Conservation (phyloP, 352 stramenopile genomes). For the Elongisporangium prolatum region DNA sequence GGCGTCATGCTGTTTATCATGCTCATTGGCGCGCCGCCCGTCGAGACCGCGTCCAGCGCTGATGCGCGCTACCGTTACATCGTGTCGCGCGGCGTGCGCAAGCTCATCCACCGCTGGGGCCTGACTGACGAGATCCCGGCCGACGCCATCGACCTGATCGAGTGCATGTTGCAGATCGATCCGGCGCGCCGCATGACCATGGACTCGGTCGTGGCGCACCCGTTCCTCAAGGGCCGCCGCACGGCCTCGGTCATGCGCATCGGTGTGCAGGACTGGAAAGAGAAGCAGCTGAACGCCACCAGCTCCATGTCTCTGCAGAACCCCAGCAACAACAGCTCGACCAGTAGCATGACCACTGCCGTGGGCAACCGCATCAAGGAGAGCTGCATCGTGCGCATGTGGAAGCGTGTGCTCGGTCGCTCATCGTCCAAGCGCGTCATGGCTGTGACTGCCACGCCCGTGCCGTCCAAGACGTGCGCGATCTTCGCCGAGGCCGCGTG, state of each 20-base stretch:
- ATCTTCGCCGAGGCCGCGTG: constrained; percentile 18
- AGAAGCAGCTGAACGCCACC: constrained; percentile 11
- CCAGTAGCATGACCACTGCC: constrained; percentile 17
- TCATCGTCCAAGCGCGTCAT: constrained; percentile 43
- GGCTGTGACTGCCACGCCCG: constrained; percentile 18
- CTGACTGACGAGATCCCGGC: constrained; percentile 49
- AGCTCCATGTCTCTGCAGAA: constrained; percentile 17
- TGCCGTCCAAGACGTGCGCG: constrained; percentile 14
- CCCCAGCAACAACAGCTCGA: neutral
- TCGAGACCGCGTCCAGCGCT: constrained; percentile 47
- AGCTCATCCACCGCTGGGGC: constrained; percentile 64
- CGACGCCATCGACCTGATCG: constrained; percentile 54
- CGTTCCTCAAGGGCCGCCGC: constrained; percentile 40
- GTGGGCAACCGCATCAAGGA: constrained; percentile 4
- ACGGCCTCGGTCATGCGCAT: constrained; percentile 7
- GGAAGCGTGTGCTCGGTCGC: constrained; percentile 41
- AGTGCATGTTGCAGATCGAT: constrained; percentile 61
- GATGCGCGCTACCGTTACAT: constrained; percentile 70
- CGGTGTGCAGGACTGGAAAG: constrained; percentile 13
- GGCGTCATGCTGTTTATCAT: constrained; percentile 87
- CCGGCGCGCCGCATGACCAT: constrained; percentile 51
- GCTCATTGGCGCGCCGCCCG: constrained; percentile 57
- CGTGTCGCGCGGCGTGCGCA: constrained; percentile 42
- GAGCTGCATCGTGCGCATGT: constrained; percentile 26
- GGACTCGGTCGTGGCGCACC: constrained; percentile 49